phyloP scores from a whole-genome alignment of 352 stramenopile genomes.

The Phytophthora chlamydospora region DNA sequence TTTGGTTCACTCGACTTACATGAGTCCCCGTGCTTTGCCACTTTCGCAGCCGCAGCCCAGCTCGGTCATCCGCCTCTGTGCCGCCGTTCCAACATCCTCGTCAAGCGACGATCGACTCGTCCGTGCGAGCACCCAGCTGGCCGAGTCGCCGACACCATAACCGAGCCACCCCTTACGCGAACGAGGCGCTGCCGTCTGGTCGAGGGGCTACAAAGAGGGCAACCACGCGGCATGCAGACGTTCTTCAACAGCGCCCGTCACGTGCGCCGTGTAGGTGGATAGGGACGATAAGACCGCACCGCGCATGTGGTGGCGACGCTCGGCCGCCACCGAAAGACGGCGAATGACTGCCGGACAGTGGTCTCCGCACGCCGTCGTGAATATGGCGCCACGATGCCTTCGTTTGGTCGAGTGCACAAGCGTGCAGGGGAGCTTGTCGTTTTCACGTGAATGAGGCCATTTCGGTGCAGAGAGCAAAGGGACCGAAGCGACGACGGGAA shows the following conservation, averaged over 20 bases:
- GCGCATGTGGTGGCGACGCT: slow-evolving; percentile 6
- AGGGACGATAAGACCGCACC: slow-evolving; percentile 30
- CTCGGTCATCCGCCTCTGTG: slow-evolving; percentile 19
- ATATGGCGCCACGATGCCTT: slow-evolving; percentile 1
- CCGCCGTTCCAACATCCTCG: slow-evolving; percentile 29
- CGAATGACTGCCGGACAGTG: slow-evolving; percentile 17
- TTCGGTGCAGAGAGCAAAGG: slow-evolving; percentile 27
- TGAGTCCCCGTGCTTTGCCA: background rate
- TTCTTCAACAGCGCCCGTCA: slow-evolving; percentile 24
- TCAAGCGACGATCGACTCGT: slow-evolving; percentile 16
- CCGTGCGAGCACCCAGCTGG: slow-evolving; percentile 6
- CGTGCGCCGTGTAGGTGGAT: slow-evolving; percentile 22
- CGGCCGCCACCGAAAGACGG: slow-evolving; percentile 11
- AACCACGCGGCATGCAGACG: background rate
- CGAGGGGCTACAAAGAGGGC: slow-evolving; percentile 20
- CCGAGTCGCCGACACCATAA: slow-evolving; percentile 6
- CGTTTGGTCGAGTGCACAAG: slow-evolving; percentile 4
- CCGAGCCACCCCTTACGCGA: slow-evolving; percentile 9
- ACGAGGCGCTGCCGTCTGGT: slow-evolving; percentile 20
- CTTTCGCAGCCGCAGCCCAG: slow-evolving; percentile 8
- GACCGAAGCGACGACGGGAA: slow-evolving; percentile 7
- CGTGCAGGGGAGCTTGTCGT: slow-evolving; percentile 2
- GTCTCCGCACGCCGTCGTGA: background rate
- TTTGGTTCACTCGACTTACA: too few relatives aligned
- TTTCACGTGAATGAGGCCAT: slow-evolving; percentile 16